phyloP scores from a whole-genome alignment of 1,284 basidiomycete species.

The Melampsora americana region DNA sequence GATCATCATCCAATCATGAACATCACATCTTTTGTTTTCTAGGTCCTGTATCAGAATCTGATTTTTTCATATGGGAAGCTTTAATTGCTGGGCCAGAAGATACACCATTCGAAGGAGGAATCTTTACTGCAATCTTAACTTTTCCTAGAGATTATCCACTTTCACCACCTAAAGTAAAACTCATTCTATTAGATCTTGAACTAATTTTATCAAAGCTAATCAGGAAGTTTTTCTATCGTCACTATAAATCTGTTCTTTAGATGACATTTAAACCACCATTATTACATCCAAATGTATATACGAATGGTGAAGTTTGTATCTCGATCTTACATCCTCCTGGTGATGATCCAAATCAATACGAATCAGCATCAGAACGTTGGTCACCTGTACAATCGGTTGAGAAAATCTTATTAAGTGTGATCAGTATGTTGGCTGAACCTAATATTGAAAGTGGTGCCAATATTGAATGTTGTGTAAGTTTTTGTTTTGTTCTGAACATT shows the following conservation, averaged over 20 bases:
- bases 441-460: constrained; percentile 98
- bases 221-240: no score
- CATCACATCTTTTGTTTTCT: background rate
- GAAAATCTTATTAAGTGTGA: constrained; percentile 84
- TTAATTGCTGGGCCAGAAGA: constrained; percentile 93
- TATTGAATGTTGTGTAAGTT: constrained; percentile 66
- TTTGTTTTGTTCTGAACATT: no score
- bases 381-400: constrained; percentile 95
- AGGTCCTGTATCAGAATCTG: constrained; percentile 86
- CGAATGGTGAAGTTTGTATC: constrained; percentile 94
- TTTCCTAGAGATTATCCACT: constrained; percentile 91
- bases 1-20: background rate
- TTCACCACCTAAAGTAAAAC: constrained; percentile 74
- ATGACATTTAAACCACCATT: constrained; percentile 97
- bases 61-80: constrained; percentile 98
- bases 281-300: constrained; percentile 95
- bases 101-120: constrained; percentile 96
- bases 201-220: no score
- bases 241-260: constrained; percentile 43
- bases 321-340: constrained; percentile 97
- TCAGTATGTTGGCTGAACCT: constrained; percentile 99
- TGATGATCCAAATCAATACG: constrained; percentile 70
- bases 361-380: constrained; percentile 94
- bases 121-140: constrained; percentile 85
- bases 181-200: no score